Evolutionary conservation across 345 rosid species (phyloP).

Genomic region (Balakata baccata): DNA sequence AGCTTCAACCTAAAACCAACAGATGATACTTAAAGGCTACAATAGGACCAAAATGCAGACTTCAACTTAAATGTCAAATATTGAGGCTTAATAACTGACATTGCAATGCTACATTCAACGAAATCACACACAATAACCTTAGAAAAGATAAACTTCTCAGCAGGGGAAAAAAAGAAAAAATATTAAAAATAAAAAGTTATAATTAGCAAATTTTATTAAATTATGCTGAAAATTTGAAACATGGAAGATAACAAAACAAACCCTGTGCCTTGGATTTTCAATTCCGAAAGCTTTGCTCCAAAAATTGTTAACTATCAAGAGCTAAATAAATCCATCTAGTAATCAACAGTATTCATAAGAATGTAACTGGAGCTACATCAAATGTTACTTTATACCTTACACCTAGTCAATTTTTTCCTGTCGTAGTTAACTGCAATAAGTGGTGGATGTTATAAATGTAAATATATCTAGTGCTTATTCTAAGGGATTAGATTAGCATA

Average conservation of each 20-base stretch:
- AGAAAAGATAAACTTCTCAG: not conserved
- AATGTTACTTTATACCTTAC: not conserved
- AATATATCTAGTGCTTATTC: too few relatives aligned
- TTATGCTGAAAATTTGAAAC: not conserved
- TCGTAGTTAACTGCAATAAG: not conserved
- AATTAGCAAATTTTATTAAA: not conserved
- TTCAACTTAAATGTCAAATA: not conserved
- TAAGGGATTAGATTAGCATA: too few relatives aligned
- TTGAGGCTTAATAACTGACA: not conserved
- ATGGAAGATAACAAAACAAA: not conserved
- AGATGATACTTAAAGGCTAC: not conserved
- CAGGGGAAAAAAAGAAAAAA: not conserved
- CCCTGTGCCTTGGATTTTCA: not conserved
- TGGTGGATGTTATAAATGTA: too few relatives aligned
- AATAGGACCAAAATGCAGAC: not conserved
- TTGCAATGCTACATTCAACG: not conserved
- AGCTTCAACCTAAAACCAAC: conserved; percentile 38
- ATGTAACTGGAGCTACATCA: not conserved
- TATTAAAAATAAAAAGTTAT: not conserved
- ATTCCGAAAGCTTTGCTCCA: too few relatives aligned
- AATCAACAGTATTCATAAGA: not conserved
- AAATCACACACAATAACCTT: not conserved
- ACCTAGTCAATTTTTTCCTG: not conserved
- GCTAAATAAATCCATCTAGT: not conserved
- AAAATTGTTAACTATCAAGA: not conserved